Evolutionary conservation across 192 early-diverging fungal genomes (phyloP), one percentile per base, ranked within the genome.

Genomic region (Cetraspora pellucida): DNA sequence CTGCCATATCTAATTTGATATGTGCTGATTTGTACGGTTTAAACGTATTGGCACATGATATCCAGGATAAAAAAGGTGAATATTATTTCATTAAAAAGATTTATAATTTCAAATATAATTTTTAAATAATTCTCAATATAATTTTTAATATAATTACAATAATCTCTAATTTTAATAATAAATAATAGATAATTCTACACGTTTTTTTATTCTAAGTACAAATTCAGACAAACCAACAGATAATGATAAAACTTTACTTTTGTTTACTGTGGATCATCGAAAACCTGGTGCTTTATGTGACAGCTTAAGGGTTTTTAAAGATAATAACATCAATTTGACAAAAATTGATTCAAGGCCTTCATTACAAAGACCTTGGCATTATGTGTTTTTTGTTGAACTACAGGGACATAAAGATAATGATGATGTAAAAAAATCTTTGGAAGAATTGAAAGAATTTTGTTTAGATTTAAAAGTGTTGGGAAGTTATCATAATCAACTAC

Each of bases 381-480:
- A 96, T 81, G 90, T 93, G 74, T 98, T 97, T 82, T 95, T 97
- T 87, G 88, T 97, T 45, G 96, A 98, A 79, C 90, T 93, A 68
- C 85, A 87, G 43, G 97, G 96, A 10, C 95, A 98, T 79, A 83
- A 84, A 50, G 84, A 89, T 23, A 90, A 94, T 77, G 82, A 79
- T 16, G 85, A 87, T 14, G 90, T 97, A 17, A 78, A 82, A 17
- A 79, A 78, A 21, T 95, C 95, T 0, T 77, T 97, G 52, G 59
- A 84, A 14, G 90, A 95, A 45, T 79, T 96, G 70, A 86, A 91
- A 59, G 67, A 84, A 50, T 91, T 82, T 79, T 95, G 94, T 59
- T 77, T 92, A 45, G 91, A 95, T 71, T 79, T 96, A 30, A 84
- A 86, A 45, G 87, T 96, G 16, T 82, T 97, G 13, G 96, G 96